Conservation (phyloP, 768 basidiomycete genomes). For the Suillus hirtellus region DNA sequence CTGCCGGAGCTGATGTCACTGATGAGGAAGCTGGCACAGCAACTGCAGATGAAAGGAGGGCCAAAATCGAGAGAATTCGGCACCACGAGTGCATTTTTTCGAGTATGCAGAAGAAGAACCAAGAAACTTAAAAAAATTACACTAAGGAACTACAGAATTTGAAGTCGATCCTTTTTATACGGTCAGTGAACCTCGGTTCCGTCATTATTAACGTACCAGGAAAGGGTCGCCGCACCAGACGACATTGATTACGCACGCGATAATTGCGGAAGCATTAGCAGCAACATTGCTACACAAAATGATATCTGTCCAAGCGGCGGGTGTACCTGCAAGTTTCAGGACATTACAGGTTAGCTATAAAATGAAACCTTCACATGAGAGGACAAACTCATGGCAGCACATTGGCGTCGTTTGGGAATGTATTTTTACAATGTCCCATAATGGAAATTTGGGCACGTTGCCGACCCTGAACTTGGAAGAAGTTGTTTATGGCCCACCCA, state of each 20-base stretch:
- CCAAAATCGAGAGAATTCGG: constrained; percentile 26
- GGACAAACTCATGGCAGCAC: background rate
- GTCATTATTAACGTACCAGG: constrained; percentile 12
- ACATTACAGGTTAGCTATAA: background rate
- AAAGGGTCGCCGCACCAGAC: constrained; percentile 11
- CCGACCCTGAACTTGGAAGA: background rate
- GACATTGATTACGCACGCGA: constrained; percentile 9
- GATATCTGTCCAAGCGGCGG: background rate
- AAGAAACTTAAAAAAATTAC: constrained; percentile 23
- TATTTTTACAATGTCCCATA: background rate
- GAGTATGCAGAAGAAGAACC: constrained; percentile 15
- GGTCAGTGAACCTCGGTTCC: constrained; percentile 9
- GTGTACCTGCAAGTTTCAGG: background rate
- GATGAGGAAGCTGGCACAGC: constrained; percentile 25
- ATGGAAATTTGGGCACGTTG: background rate
- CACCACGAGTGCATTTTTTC: constrained; percentile 31
- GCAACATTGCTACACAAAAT: background rate
- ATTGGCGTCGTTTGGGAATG: background rate
- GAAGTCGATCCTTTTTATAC: constrained; percentile 26
- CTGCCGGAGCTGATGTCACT: constrained; percentile 27
- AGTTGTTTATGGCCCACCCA: background rate
- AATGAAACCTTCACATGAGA: background rate
- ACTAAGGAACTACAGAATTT: constrained; percentile 5
- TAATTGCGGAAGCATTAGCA: background rate
- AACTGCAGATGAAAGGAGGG: constrained; percentile 20